These are phyloP conservation scores for Cutaneotrichosporon sp. DNA, from an alignment of 1,284 basidiomycete genomes.

Conservation along the genomic window DNA sequence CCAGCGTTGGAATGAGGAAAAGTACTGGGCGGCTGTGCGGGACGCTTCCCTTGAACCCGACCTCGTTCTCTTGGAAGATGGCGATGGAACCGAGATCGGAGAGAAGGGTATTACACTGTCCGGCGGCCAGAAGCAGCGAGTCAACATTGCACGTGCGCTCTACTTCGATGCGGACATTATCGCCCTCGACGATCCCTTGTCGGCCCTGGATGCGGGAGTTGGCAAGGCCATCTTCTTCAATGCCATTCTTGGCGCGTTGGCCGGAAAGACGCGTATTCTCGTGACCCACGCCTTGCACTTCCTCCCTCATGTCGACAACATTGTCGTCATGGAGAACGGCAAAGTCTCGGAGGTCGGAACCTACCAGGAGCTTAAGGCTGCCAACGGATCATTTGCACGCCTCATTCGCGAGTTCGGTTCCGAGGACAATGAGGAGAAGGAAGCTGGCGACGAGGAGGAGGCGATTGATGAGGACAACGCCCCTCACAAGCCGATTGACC, in stretches of 20 bases:
- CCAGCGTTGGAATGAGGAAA: conserved; percentile 67
- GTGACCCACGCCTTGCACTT: conserved; percentile 53
- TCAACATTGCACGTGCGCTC: conserved; percentile 68
- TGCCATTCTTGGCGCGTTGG: conserved; percentile 61
- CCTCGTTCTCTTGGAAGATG: conserved; percentile 71
- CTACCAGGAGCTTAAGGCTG: conserved; percentile 60
- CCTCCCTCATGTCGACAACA: conserved; percentile 49
- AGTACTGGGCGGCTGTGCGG: conserved; percentile 69
- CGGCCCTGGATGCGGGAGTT: conserved; percentile 78
- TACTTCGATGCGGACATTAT: conserved; percentile 81
- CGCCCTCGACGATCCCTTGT: conserved; percentile 76
- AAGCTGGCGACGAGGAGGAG: conserved; percentile 44
- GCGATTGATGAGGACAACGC: conserved; percentile 33
- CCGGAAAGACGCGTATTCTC: conserved; percentile 71
- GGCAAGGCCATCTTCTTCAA: conserved; percentile 78
- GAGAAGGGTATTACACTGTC: conserved; percentile 60
- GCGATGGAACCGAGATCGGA: conserved; percentile 85
- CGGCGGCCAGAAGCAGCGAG: conserved; percentile 50
- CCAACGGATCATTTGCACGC: conserved; percentile 63
- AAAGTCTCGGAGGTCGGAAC: conserved; percentile 70
- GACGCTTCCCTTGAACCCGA: conserved; percentile 73
- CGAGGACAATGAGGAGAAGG: conserved; percentile 51
- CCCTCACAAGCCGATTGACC: conserved; percentile 15
- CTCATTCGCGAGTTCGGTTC: conserved; percentile 65
- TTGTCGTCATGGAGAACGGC: conserved; percentile 58